phyloP scores from a whole-genome alignment of 176 grass and related monocot species.

The Avena eriantha region DNA sequence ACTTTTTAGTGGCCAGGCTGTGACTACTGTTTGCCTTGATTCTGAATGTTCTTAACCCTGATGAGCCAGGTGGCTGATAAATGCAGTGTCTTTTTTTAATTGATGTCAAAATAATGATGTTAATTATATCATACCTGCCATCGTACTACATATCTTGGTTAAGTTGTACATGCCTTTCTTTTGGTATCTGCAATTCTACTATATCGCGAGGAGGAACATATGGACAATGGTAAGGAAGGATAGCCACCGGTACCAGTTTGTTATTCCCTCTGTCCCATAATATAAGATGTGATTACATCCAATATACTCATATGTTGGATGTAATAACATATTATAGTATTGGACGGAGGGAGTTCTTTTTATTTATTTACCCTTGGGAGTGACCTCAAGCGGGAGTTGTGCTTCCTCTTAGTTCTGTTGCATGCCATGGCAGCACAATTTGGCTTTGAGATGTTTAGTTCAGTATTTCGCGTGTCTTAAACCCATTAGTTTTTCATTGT shows the following conservation, averaged over 20 bases:
- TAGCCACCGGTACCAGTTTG: background rate
- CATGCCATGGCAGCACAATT: constrained; percentile 13
- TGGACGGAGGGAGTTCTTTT: background rate
- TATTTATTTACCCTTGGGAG: background rate
- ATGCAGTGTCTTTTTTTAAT: constrained; percentile 19
- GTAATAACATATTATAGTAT: too few relatives aligned
- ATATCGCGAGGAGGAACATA: background rate
- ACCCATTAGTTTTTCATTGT: too few relatives aligned
- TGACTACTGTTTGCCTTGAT: constrained; percentile 26
- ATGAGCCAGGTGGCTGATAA: constrained; percentile 29
- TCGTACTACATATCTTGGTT: background rate
- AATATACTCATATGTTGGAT: too few relatives aligned
- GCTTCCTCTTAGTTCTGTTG: constrained; percentile 25
- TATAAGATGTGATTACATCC: too few relatives aligned
- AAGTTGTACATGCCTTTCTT: background rate
- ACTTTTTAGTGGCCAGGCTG: background rate
- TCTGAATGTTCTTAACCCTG: background rate
- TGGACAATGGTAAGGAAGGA: background rate
- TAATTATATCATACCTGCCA: background rate
- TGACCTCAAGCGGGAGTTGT: background rate
- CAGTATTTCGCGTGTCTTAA: constrained; percentile 10
- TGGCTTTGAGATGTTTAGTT: constrained; percentile 18
- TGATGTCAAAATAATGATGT: constrained; percentile 13
- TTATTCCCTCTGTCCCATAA: background rate
- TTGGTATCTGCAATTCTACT: background rate